Conservation (phyloP, 345 rosid genomes). For the Arabidopsis arenosa region DNA sequence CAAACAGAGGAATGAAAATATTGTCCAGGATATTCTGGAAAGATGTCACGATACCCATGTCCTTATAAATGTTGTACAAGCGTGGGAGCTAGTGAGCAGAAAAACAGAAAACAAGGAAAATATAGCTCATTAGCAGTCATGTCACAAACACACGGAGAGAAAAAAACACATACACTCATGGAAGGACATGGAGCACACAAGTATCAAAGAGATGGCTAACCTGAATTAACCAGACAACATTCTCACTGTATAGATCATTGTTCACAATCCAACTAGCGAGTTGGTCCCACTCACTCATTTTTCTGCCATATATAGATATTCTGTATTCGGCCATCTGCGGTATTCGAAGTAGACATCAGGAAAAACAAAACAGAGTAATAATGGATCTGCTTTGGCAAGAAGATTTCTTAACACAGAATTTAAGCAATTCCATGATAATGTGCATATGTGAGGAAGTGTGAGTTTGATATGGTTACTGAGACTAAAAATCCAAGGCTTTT, state of each 20-base stretch:
- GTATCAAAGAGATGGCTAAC: constrained; percentile 48
- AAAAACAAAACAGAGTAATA: constrained; percentile 9
- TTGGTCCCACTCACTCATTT: constrained; percentile 99
- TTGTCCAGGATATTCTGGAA: constrained; percentile 99
- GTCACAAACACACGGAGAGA: constrained; percentile 4
- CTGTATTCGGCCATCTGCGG: constrained; percentile 99
- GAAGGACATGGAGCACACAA: constrained; percentile 8
- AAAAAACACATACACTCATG: background rate
- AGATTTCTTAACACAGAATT: constrained; percentile 4
- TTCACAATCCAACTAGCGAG: constrained; percentile 99
- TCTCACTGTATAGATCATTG: constrained; percentile 93
- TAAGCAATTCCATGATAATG: background rate
- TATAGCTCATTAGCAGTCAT: constrained; percentile 21
- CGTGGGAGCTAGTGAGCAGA: constrained; percentile 80
- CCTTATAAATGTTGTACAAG: constrained; percentile 94
- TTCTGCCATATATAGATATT: constrained; percentile 96
- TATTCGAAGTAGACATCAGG: constrained; percentile 37
- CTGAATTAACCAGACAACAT: constrained; percentile 99
- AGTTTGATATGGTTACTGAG: background rate
- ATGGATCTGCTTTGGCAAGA: constrained; percentile 18
- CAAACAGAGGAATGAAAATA: constrained; percentile 95
- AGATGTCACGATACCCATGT: constrained; percentile 98
- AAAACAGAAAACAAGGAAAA: constrained; percentile 3
- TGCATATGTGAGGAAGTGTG: background rate
- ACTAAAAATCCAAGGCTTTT: background rate